These are phyloP conservation scores for Hibiscus mutabilis DNA, from an alignment of 345 rosid species.

Conservation along the genomic window DNA sequence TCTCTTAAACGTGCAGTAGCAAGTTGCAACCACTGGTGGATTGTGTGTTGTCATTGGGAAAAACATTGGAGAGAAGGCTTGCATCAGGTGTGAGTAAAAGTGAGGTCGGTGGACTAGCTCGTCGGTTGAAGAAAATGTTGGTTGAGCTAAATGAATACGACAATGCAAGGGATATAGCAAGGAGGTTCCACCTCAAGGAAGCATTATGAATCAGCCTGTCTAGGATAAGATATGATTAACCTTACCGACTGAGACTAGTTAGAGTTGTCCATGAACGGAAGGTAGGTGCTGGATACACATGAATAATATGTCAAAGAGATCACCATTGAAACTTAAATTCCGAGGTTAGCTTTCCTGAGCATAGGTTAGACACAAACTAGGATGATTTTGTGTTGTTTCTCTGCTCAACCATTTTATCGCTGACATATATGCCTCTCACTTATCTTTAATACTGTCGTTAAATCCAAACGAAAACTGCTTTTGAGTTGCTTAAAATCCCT, in stretches of 20 bases:
- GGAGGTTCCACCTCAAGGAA: conserved; percentile 67
- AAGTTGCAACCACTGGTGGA: conserved; percentile 84
- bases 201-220: conserved; percentile 43
- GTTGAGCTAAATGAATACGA: conserved; percentile 88
- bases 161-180: conserved; percentile 61
- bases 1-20: conserved; percentile 34
- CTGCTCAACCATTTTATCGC: no score
- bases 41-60: conserved; percentile 28
- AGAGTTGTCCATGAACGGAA: neutral
- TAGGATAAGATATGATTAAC: neutral
- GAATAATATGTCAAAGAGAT: neutral
- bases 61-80: no score
- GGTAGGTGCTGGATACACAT: neutral
- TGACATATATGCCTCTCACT: no score
- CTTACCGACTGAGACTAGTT: neutral
- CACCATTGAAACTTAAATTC: no score
- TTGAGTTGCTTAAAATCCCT: no score
- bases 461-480: no score
- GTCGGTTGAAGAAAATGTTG: neutral
- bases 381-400: no score
- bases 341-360: no score
- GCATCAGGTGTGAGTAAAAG: no score
- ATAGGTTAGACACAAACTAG: no score
- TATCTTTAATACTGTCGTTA: no score
- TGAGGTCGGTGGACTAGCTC: no score